Percentiles rank a stretch among this genome's conserved stretches.
Evolutionary conservation across 2,329 filamentous ascomycete species (phyloP).

Genomic region (Verticillium zaregamsianum): DNA sequence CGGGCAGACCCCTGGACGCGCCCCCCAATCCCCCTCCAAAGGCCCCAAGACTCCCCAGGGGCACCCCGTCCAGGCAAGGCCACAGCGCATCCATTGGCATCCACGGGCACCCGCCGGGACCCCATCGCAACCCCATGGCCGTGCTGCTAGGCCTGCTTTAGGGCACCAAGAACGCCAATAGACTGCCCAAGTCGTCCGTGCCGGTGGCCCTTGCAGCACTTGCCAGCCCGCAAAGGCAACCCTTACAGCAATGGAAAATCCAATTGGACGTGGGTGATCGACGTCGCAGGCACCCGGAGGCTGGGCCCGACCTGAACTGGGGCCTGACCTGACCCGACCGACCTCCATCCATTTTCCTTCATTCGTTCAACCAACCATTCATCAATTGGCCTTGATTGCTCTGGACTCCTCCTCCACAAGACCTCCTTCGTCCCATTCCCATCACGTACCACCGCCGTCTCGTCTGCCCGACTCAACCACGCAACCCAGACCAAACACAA

Average conservation of each 20-base stretch:
- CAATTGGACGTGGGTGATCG: not conserved
- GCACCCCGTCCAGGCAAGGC: not conserved
- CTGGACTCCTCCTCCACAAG: not conserved
- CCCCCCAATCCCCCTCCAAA: not conserved
- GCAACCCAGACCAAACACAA: not conserved
- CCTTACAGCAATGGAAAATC: not conserved
- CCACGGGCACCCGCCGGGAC: not conserved
- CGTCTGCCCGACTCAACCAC: not conserved
- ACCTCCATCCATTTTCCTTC: not conserved
- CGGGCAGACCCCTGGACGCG: not conserved
- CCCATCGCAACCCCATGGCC: not conserved
- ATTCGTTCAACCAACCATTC: not conserved
- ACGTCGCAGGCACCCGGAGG: not conserved
- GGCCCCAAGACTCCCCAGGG: not conserved
- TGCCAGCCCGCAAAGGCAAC: not conserved
- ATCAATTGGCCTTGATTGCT: not conserved
- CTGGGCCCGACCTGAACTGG: not conserved
- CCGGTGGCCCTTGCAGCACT: not conserved
- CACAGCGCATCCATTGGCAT: not conserved
- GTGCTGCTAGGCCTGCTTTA: not conserved
- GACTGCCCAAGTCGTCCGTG: not conserved
- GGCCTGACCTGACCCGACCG: too few relatives aligned
- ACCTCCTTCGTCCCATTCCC: not conserved
- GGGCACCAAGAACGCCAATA: not conserved
- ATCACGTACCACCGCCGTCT: conserved; percentile 3